These are phyloP conservation scores for Thecaphora thlaspeos DNA, from an alignment of 1,284 basidiomycete species.

Conservation along the genomic window DNA sequence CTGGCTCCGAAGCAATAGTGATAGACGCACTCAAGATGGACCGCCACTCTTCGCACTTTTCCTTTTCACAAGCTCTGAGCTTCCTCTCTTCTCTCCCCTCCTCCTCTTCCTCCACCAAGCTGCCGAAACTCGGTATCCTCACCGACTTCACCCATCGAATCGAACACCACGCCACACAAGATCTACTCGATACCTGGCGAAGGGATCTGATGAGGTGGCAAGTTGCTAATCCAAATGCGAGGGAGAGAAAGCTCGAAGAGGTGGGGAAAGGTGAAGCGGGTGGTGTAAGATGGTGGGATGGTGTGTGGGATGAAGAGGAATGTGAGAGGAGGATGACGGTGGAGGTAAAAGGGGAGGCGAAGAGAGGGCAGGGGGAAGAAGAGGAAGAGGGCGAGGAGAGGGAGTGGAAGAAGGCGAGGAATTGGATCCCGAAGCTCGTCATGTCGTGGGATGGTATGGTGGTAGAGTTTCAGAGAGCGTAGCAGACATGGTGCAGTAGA, in stretches of 20 bases:
- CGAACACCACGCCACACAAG: constrained; percentile 40
- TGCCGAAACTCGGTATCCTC: constrained; percentile 29
- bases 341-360: constrained; percentile 3
- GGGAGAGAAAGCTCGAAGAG: not conserved
- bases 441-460: constrained; percentile 45
- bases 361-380: not conserved
- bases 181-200: constrained; percentile 22
- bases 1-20: constrained; percentile 39
- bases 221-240: not conserved
- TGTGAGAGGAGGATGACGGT: constrained; percentile 30
- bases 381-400: not conserved
- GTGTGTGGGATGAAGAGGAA: constrained; percentile 38
- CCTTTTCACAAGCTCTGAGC: constrained; percentile 46
- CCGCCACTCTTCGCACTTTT: constrained; percentile 47
- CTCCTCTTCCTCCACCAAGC: constrained; percentile 3
- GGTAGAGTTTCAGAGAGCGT: constrained; percentile 22
- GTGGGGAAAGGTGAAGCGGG: constrained; percentile 27
- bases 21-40: constrained; percentile 51
- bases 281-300: constrained; percentile 35
- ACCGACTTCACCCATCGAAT: constrained; percentile 51
- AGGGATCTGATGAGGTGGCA: constrained; percentile 12
- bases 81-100: constrained; percentile 22
- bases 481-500: too few relatives aligned
- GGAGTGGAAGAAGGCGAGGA: constrained; percentile 2
- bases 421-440: constrained; percentile 34